phyloP scores from a whole-genome alignment of 1,139 yeast species.

The Lodderomyces pseudojiufengensis region DNA sequence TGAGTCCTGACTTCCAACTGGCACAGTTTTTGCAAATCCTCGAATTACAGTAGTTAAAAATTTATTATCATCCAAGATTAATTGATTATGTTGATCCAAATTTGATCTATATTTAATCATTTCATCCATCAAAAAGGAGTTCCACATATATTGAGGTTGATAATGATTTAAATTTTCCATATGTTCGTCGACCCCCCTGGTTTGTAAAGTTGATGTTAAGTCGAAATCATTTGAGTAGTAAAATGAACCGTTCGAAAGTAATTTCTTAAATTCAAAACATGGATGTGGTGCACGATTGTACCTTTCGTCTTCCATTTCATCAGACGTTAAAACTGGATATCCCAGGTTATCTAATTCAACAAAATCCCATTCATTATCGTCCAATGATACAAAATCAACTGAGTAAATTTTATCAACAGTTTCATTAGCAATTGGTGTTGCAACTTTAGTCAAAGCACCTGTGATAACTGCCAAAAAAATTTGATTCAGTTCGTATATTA shows the following conservation, averaged over 20 bases:
- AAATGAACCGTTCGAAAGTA: slow-evolving; percentile 83
- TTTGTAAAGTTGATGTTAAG: slow-evolving; percentile 76
- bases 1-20: slow-evolving; percentile 47
- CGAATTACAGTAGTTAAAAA: slow-evolving; percentile 88
- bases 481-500: slow-evolving; percentile 64
- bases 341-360: slow-evolving; percentile 63
- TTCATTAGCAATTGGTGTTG: slow-evolving; percentile 76
- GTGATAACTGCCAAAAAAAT: slow-evolving; percentile 79
- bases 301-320: slow-evolving; percentile 16
- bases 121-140: slow-evolving; percentile 83
- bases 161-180: slow-evolving; percentile 44
- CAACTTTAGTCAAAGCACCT: slow-evolving; percentile 68
- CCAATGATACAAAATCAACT: slow-evolving; percentile 81
- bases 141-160: slow-evolving; percentile 95
- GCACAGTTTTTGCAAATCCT: slow-evolving; percentile 86
- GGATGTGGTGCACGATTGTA: slow-evolving; percentile 62
- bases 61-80: slow-evolving; percentile 65
- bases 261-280: slow-evolving; percentile 71
- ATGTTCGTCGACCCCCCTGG: slow-evolving; percentile 49
- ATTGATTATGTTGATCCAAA: slow-evolving; percentile 55
- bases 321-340: slow-evolving; percentile 35
- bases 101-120: slow-evolving; percentile 71
- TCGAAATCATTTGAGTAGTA: slow-evolving; percentile 92
- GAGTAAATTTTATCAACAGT: slow-evolving; percentile 74
- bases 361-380: slow-evolving; percentile 76